These are phyloP conservation scores for Collybia mongolica DNA, from an alignment of 768 basidiomycete species.

Conservation along the genomic window DNA sequence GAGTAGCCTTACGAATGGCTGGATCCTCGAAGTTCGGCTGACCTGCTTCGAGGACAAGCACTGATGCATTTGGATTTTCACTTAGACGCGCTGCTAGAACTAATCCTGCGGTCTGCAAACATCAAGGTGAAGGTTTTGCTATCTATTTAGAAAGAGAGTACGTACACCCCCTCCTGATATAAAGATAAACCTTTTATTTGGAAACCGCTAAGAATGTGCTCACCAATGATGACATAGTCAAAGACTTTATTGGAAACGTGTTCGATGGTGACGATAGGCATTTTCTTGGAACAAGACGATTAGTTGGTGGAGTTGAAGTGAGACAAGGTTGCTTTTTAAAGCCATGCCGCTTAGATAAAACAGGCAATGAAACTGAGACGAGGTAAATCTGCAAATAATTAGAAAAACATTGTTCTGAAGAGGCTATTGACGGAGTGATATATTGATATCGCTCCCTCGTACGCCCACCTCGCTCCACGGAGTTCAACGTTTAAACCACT, in stretches of 20 bases:
- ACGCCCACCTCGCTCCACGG: too few relatives aligned
- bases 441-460: too few relatives aligned
- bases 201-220: not conserved
- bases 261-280: slow-evolving; percentile 2
- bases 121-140: not conserved
- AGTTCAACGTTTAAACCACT: too few relatives aligned
- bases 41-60: slow-evolving; percentile 11
- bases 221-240: slow-evolving; percentile 29
- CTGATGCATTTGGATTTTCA: slow-evolving; percentile 10
- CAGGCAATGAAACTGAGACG: too few relatives aligned
- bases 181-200: not conserved
- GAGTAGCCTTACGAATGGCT: not conserved
- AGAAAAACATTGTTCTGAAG: too few relatives aligned
- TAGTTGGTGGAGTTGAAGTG: not conserved
- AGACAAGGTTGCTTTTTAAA: not conserved
- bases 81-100: slow-evolving; percentile 14
- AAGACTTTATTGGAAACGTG: slow-evolving; percentile 21
- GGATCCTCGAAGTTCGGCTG: not conserved
- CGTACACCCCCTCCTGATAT: slow-evolving; percentile 14
- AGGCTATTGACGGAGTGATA: too few relatives aligned
- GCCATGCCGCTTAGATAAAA: too few relatives aligned
- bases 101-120: slow-evolving; percentile 9
- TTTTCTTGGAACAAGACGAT: not conserved
- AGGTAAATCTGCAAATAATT: too few relatives aligned
- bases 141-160: not conserved